Conservation (phyloP, 495 filamentous ascomycete genomes). For the Hyaloscypha hepaticicola region DNA sequence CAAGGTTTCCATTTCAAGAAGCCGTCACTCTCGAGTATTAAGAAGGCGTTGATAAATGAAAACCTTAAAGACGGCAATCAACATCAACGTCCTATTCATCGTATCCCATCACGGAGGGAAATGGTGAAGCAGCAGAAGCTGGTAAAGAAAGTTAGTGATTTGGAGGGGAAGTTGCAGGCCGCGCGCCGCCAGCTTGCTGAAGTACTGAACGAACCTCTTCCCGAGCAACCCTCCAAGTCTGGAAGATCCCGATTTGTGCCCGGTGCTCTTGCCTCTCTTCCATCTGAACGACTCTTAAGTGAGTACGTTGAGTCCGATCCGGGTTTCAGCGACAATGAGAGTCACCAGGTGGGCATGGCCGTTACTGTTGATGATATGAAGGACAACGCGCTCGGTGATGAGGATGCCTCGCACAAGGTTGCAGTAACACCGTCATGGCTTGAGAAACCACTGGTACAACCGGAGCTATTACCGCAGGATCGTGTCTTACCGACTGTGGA, state of each 20-base stretch:
- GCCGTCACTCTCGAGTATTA: constrained; percentile 24
- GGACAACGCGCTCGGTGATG: neutral
- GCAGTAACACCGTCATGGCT: neutral
- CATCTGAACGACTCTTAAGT: constrained; percentile 56
- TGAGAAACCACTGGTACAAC: neutral
- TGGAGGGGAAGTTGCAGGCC: constrained; percentile 59
- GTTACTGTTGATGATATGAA: constrained; percentile 8
- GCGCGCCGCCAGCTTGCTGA: constrained; percentile 59
- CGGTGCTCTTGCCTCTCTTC: constrained; percentile 56
- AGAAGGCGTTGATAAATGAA: constrained; percentile 19
- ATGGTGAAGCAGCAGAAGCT: constrained; percentile 61
- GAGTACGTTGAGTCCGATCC: constrained; percentile 29
- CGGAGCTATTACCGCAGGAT: neutral
- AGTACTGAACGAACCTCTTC: constrained; percentile 43
- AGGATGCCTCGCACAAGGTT: neutral
- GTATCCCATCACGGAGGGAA: constrained; percentile 59
- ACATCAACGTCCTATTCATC: constrained; percentile 37
- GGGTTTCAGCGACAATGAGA: constrained; percentile 6
- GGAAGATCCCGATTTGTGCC: constrained; percentile 53
- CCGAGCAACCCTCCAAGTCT: constrained; percentile 30
- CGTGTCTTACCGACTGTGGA: constrained; percentile 3
- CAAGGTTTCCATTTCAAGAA: constrained; percentile 24
- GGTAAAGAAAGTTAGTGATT: constrained; percentile 62
- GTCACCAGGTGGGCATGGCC: constrained; percentile 13
- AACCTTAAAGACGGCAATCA: neutral